These are phyloP conservation scores for Phytophthora rubi DNA, from an alignment of 352 stramenopile genomes.

Conservation along the genomic window DNA sequence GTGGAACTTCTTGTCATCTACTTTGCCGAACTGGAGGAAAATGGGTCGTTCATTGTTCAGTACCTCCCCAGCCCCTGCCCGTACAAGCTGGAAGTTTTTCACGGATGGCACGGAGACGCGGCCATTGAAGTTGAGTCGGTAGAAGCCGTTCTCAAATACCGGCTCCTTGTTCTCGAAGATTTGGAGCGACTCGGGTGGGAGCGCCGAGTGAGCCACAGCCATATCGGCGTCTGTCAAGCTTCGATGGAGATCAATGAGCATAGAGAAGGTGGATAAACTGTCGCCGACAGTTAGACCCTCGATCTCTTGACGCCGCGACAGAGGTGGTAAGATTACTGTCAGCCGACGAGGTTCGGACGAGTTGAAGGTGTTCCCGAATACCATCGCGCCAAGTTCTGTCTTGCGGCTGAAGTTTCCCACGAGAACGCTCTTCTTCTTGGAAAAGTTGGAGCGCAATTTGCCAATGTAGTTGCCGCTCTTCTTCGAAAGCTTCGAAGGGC, in stretches of 20 bases:
- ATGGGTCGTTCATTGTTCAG: slow-evolving; percentile 34
- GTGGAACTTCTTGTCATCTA: slow-evolving; percentile 83
- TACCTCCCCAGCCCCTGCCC: slow-evolving; percentile 10
- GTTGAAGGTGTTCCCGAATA: slow-evolving; percentile 63
- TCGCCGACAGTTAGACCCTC: slow-evolving; percentile 58
- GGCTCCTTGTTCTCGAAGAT: slow-evolving; percentile 78
- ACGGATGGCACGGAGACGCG: slow-evolving; percentile 78
- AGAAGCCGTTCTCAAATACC: slow-evolving; percentile 80
- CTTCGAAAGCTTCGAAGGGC: slow-evolving; percentile 76
- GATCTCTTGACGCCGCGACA: slow-evolving; percentile 57
- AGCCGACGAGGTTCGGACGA: slow-evolving; percentile 57
- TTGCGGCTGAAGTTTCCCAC: slow-evolving; percentile 72
- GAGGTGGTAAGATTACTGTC: slow-evolving; percentile 52
- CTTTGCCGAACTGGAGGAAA: slow-evolving; percentile 80
- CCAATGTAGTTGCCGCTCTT: slow-evolving; percentile 92
- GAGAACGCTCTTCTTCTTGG: slow-evolving; percentile 77
- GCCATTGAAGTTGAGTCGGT: slow-evolving; percentile 83
- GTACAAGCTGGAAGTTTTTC: slow-evolving; percentile 85
- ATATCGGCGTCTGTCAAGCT: slow-evolving; percentile 20
- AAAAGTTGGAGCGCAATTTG: slow-evolving; percentile 84
- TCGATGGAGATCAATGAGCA: slow-evolving; percentile 61
- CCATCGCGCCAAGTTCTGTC: slow-evolving; percentile 74
- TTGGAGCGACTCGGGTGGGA: slow-evolving; percentile 36
- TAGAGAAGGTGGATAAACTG: slow-evolving; percentile 52
- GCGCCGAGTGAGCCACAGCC: slow-evolving; percentile 32